These are phyloP conservation scores for Thelonectria olida DNA, from an alignment of 2,329 filamentous ascomycete genomes.

Conservation along the genomic window DNA sequence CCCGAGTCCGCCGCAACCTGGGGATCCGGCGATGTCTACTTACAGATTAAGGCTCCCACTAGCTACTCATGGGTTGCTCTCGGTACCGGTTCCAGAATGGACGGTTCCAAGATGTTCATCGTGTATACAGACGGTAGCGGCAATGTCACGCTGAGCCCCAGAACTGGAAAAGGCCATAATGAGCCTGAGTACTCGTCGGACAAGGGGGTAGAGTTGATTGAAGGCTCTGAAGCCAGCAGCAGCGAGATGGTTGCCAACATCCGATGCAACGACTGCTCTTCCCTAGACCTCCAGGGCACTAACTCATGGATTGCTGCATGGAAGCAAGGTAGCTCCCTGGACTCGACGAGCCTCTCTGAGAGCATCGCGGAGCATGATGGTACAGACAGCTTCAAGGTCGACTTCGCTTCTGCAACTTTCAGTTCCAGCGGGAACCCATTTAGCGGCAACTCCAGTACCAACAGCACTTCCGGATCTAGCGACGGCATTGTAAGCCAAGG, in stretches of 20 bases:
- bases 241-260: conserved; percentile 69
- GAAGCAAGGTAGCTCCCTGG: conserved; percentile 56
- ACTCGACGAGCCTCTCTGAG: conserved; percentile 51
- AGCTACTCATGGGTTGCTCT: conserved; percentile 66
- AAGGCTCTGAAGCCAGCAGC: conserved; percentile 63
- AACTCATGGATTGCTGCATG: conserved; percentile 65
- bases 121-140: conserved; percentile 66
- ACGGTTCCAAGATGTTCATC: conserved; percentile 67
- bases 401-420: conserved; percentile 59
- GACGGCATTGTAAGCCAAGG: too few species aligned
- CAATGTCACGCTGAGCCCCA: conserved; percentile 70
- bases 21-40: conserved; percentile 65
- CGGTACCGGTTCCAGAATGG: conserved; percentile 65
- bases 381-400: conserved; percentile 54
- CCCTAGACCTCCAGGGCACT: conserved; percentile 52
- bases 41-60: conserved; percentile 66
- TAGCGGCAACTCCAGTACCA: conserved; percentile 48
- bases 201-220: conserved; percentile 60
- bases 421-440: conserved; percentile 63
- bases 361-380: conserved; percentile 58
- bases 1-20: conserved; percentile 58
- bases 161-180: conserved; percentile 56
- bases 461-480: background rate
- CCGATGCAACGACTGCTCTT: conserved; percentile 60
- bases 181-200: conserved; percentile 57